Conservation (phyloP, 129 eudicot genomes). For the Gnaphalium uliginosum region DNA sequence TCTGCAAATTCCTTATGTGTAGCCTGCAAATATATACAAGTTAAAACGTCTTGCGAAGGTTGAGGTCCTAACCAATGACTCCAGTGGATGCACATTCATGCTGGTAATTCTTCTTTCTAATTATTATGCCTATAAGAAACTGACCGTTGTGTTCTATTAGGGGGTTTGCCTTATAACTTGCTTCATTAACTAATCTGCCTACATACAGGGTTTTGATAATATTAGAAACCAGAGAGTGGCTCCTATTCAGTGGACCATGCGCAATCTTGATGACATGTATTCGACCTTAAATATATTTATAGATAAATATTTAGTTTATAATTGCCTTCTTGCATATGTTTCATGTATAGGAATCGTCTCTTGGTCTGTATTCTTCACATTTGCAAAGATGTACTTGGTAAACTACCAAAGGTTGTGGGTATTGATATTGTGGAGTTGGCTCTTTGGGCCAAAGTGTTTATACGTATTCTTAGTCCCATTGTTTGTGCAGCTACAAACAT, state of each 20-base stretch:
- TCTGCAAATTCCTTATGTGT: constrained; percentile 22
- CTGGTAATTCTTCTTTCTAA: no score
- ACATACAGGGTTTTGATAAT: constrained; percentile 79
- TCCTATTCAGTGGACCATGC: constrained; percentile 98
- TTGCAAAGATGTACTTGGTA: constrained; percentile 77
- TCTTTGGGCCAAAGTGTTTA: constrained; percentile 87
- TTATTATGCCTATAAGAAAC: no score
- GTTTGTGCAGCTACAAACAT: background rate
- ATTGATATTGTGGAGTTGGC: constrained; percentile 97
- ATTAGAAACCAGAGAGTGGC: constrained; percentile 81
- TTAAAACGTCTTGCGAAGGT: constrained; percentile 84
- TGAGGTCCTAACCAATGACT: constrained; percentile 75
- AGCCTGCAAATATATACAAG: constrained; percentile 92
- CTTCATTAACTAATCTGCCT: constrained; percentile 29
- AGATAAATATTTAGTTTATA: background rate
- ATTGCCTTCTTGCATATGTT: constrained; percentile 11
- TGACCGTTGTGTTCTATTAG: no score
- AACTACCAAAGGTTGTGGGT: constrained; percentile 85
- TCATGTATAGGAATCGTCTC: constrained; percentile 68
- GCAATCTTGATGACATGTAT: constrained; percentile 89
- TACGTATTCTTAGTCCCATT: background rate
- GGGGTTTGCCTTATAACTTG: no score
- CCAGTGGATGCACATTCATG: constrained; percentile 91
- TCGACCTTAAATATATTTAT: background rate
- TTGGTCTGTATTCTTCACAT: constrained; percentile 65